Base-by-base conservation (phyloP, 2,329 filamentous ascomycete species). In the Dactylellina haptotyla region DNA sequence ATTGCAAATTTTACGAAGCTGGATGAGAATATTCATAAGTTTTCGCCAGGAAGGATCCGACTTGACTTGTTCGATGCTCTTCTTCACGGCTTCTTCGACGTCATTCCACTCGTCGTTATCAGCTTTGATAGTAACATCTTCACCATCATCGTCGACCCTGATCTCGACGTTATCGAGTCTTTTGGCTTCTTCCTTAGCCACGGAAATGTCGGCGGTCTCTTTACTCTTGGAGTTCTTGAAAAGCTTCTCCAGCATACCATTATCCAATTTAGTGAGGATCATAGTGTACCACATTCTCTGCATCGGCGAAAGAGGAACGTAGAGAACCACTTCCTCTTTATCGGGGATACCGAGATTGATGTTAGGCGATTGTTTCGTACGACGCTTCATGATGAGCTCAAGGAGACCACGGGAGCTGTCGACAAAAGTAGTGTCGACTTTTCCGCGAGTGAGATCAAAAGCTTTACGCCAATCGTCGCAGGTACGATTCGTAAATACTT, bases 241-340 rank as follows among this genome's bases (percentile, higher is more conserved):
- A 0, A 87, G 76, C 14, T 86, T 84, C 32, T 85, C 82, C 0
- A 87, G 79, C 46, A 86, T 81, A 0, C 80, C 81, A 51, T 84
- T 81, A 41, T 86, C 84, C 0, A 84, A 81, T 14, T 84, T 84
- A 0, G 86, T 88, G 8, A 88, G 81, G 3, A 88, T 82, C 25
- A 84, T 81, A 2, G 83, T 83, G 61, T 88, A 88, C 84, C 85
- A 87, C 39, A 85, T 84, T 1, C 84, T 80, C 75, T 89, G 87
- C 80, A 87, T 83, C 0, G 85, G 84, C 0, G 85, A 86, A 0
- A 88, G 78, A 0, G 86, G 86, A 0, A 87, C 83, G 57, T 84
- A 87, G 0, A 88, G 80, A 0, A 87, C 79, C 0, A 87, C 80
- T 73, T 88, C 87, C 45, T 83, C 84, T 77, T 88, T 88, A 0